Evolutionary conservation across 306 rosid species (phyloP), one percentile per base, ranked within the genome.

Genomic region (Cicer arietinum): DNA sequence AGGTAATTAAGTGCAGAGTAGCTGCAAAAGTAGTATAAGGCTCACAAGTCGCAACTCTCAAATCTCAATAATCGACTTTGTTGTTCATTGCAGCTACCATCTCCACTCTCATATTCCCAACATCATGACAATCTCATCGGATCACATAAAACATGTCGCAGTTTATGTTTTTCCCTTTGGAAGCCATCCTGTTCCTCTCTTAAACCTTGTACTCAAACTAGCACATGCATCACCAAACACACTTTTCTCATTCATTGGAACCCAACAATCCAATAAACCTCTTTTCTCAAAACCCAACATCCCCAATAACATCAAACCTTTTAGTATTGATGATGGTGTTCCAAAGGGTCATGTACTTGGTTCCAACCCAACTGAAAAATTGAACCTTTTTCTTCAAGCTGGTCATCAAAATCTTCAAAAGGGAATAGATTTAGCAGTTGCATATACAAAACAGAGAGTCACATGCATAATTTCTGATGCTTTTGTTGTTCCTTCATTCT

Each of bases 81-180:
- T 30, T 30, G 35, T 30, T 30, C 37, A 30, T 30, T 30, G 37
- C 37, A 30, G 37, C 37, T 30, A 30, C 37, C 37, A 25, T 25
- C 35, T 67, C 7, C 44, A 67, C 16, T 51, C 48, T 37, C 25
- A 70, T 10, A 0, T 39, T 39, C 1, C 35, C 74, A 10, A 16
- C 20, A 35, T 2, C 0, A 79, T 72, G 68, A 8, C 43, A 35
- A 54, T 11, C 7, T 30, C 68, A 16, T 5, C 0, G 10, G 17
- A 40, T 11, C 54, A 43, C 68, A 54, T 56, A 8, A 73, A 73
- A 56, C 83, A 79, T 59, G 81, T 86, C 0, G 86, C 71, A 4
- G 79, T 82, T 1, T 77, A 86, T n/a, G 77, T 43, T 10, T 88
- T 86, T 64, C 92, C 90, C 7, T 80, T 84, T 3, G 81, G 73